Conservation (phyloP, 495 filamentous ascomycete genomes). For the Talaromyces thailandensis region DNA sequence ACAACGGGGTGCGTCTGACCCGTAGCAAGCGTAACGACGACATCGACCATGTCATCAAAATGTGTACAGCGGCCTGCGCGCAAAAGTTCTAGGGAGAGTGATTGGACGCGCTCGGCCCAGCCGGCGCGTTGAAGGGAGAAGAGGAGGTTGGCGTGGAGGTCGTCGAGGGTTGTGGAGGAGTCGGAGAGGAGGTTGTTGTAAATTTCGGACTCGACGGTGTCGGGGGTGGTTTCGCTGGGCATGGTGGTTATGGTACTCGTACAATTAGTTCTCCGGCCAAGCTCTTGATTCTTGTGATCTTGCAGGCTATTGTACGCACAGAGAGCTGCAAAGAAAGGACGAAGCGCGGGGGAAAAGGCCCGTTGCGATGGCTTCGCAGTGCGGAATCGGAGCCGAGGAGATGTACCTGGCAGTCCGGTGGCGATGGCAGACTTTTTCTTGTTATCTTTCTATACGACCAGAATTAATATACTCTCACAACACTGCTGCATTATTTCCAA, state of each 20-base stretch:
- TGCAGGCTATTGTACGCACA: not conserved
- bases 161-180: conserved; percentile 30
- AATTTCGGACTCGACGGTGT: conserved; percentile 37
- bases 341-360: not conserved
- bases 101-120: conserved; percentile 35
- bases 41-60: conserved; percentile 38
- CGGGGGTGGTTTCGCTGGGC: conserved; percentile 12
- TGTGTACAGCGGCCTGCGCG: conserved; percentile 38
- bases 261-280: not conserved
- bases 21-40: conserved; percentile 33
- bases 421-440: not conserved
- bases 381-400: not conserved
- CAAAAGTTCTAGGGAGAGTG: conserved; percentile 32
- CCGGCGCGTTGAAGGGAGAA: conserved; percentile 31
- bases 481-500: not conserved
- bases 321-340: not conserved
- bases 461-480: not conserved
- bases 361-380: not conserved
- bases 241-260: not conserved
- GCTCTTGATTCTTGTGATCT: not conserved
- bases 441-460: not conserved
- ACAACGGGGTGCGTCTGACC: conserved; percentile 24
- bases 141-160: conserved; percentile 33
- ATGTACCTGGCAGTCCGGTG: not conserved
- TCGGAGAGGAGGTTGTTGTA: conserved; percentile 28